Percentiles rank a stretch among this genome's conserved stretches.
phyloP scores from a whole-genome alignment of 1,284 basidiomycete genomes.

The Ustilago esculenta region DNA sequence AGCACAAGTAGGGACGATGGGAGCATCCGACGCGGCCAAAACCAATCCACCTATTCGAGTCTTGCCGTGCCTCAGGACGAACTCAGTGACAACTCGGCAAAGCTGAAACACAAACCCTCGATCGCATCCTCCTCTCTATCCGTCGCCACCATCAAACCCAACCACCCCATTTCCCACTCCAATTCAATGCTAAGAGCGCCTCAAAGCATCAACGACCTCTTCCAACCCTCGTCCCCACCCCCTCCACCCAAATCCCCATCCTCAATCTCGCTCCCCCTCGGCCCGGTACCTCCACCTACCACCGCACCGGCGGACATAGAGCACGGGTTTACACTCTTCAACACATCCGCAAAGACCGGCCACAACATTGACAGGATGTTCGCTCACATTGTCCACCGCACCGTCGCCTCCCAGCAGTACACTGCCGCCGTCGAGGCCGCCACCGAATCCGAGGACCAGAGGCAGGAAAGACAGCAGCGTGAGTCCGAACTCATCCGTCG shows the following conservation, averaged over 20 bases:
- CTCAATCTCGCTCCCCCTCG: slow-evolving; percentile 11
- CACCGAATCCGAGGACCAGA: slow-evolving; percentile 1
- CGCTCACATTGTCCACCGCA: slow-evolving; percentile 47
- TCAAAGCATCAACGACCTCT: slow-evolving; percentile 39
- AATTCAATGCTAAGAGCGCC: slow-evolving; percentile 16
- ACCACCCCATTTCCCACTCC: background rate
- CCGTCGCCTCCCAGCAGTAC: slow-evolving; percentile 18
- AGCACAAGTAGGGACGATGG: slow-evolving; percentile 2
- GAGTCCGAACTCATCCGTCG: slow-evolving; percentile 22
- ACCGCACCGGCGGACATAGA: slow-evolving; percentile 8
- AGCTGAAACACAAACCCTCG: slow-evolving; percentile 9
- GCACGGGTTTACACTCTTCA: slow-evolving; percentile 59
- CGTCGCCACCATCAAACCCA: slow-evolving; percentile 11
- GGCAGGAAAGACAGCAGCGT: slow-evolving; percentile 1
- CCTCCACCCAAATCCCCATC: slow-evolving; percentile 12
- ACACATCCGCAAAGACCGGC: slow-evolving; percentile 51
- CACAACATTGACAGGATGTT: slow-evolving; percentile 51
- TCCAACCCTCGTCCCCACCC: slow-evolving; percentile 1
- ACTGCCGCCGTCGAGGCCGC: background rate
- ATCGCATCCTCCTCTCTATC: slow-evolving; percentile 18
- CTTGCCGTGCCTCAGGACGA: no score
- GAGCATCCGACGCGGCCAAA: slow-evolving; percentile 4
- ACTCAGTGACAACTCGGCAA: no score
- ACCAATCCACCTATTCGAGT: background rate
- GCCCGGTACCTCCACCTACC: background rate